These are phyloP conservation scores for Lyophyllum shimeji DNA, from an alignment of 768 basidiomycete genomes.

Conservation along the genomic window DNA sequence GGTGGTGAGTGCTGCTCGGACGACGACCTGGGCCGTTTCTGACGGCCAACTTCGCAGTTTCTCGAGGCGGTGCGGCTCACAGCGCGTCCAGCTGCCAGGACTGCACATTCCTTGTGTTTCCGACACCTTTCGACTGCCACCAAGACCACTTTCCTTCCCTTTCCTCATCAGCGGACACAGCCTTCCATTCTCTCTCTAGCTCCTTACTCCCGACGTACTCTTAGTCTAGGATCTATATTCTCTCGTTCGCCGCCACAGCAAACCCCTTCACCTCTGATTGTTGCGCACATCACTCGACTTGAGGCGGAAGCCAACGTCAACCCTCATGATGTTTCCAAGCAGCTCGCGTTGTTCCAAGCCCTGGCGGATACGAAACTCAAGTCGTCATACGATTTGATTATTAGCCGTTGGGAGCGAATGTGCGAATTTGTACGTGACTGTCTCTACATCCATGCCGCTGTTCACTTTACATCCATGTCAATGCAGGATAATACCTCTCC, in stretches of 20 bases:
- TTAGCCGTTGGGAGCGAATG: constrained; percentile 81
- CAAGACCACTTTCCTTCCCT: constrained; percentile 12
- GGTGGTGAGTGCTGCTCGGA: constrained; percentile 9
- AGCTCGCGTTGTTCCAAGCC: constrained; percentile 68
- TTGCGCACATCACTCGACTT: constrained; percentile 68
- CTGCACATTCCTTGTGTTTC: constrained; percentile 10
- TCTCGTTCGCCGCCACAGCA: constrained; percentile 44
- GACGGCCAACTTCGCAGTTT: constrained; percentile 3
- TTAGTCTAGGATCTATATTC: constrained; percentile 46
- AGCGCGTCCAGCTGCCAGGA: constrained; percentile 8
- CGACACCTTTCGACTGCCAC: constrained; percentile 12
- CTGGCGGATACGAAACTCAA: constrained; percentile 63
- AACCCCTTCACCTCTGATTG: constrained; percentile 60
- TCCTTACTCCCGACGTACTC: constrained; percentile 24
- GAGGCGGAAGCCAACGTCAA: constrained; percentile 78
- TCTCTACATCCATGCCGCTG: not conserved
- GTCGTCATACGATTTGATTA: constrained; percentile 69
- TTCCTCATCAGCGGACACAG: constrained; percentile 7
- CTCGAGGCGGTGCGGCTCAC: constrained; percentile 11
- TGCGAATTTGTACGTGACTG: constrained; percentile 70
- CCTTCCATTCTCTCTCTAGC: constrained; percentile 16
- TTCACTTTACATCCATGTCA: constrained; percentile 11
- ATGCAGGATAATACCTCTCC: constrained; percentile 67
- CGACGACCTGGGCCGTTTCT: not conserved
- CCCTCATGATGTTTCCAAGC: constrained; percentile 67